These are phyloP conservation scores for Corrigiola litoralis DNA, from an alignment of 179 eudicot species.

Conservation along the genomic window DNA sequence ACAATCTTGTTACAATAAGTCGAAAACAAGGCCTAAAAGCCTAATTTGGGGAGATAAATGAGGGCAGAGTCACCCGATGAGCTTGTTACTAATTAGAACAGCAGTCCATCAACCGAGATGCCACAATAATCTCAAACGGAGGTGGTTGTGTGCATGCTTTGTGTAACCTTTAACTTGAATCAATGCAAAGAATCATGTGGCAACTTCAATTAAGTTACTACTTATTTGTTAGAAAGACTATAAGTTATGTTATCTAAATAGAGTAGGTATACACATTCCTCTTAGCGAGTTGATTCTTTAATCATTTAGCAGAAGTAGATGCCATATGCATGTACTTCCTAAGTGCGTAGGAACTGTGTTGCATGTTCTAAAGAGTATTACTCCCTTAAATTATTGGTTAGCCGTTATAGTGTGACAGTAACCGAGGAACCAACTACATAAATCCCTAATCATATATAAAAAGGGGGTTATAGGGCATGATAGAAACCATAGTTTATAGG, in stretches of 20 bases:
- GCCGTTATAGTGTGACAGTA: background rate
- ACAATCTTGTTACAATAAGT: too few relatives aligned
- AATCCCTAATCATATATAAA: background rate
- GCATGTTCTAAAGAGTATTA: conserved; percentile 2
- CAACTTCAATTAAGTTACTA: background rate
- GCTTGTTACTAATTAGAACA: background rate
- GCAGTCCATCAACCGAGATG: background rate
- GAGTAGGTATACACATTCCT: too few relatives aligned
- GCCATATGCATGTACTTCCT: background rate
- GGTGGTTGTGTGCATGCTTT: background rate
- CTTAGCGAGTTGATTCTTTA: background rate
- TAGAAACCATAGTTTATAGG: background rate
- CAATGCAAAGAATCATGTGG: background rate
- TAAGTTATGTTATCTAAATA: too few relatives aligned
- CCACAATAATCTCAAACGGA: background rate
- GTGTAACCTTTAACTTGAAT: background rate
- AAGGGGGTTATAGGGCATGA: background rate
- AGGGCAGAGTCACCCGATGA: background rate
- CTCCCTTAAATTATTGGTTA: background rate
- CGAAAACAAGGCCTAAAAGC: too few relatives aligned
- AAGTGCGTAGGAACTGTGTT: background rate
- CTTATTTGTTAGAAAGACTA: too few relatives aligned
- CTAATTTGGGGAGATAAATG: background rate
- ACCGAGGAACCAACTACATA: background rate
- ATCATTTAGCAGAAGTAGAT: background rate